Base-by-base conservation (phyloP, 2,329 filamentous ascomycete genomes). In the Epichloe amarillans region DNA sequence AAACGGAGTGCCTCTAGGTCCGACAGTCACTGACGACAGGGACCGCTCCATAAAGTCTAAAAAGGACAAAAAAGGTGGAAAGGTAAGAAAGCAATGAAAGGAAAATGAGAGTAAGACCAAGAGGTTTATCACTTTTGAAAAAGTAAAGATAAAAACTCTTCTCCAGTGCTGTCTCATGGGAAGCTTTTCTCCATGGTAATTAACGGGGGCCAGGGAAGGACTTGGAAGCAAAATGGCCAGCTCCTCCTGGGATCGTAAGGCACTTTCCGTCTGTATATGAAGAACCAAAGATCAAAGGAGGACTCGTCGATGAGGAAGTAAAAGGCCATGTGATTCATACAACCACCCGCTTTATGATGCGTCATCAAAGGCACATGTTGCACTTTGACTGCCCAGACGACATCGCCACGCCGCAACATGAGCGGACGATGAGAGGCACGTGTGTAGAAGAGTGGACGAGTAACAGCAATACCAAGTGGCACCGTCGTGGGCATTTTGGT, bases 401-500 rank as follows among this genome's bases (percentile, higher is more conserved):
- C 26, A 30, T 11, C 26, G 8, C 8, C 26, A 30, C 26, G 8
- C 3, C 26, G 26, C 8, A 30, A 8, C 36, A n/a, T 38, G 14
- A 45, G 35, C 6, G 36, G 4, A 21, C 12, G 3, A 36, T 19
- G 26, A 47, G 35, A 38, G 4, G 14, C 3, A 11, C 17, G 33
- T 35, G 10, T 26, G 37, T 15, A 43, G 37, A 21, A 41, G 19
- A n/a, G 12, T 10, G 7, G 4, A 50, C 19, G 46, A 19, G 30
- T 14, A 46, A 21, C n/a, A 49, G 8, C 12, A 44, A 15, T 44
- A 33, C 10, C 39, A n/a, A 23, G 11, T 45, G 40, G 51, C 56
- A 19, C 15, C 38, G 19, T 40, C 50, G 14, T 38, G 47, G 54
- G 51, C 46, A 53, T 50, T 56, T 58, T 55, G 51, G 41, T 56